Conservation (phyloP, 2,329 filamentous ascomycete species). For the Leptographium wingfieldii region DNA sequence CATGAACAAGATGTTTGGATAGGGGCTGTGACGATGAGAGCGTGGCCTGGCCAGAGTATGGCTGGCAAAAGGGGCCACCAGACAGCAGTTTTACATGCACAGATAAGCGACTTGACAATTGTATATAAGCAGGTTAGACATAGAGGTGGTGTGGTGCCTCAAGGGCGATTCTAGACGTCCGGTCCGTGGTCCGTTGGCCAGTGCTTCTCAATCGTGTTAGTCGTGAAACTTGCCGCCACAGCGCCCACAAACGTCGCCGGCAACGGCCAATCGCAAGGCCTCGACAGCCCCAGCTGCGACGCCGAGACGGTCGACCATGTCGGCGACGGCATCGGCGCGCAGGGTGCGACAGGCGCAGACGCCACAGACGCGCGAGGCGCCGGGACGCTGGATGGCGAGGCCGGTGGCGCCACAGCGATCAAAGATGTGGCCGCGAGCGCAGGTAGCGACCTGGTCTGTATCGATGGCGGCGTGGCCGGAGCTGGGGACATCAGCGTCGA, state of each 20-base stretch:
- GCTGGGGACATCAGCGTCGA: neutral
- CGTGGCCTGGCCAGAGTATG: too few relatives aligned
- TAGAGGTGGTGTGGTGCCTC: neutral
- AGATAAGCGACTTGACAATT: too few relatives aligned
- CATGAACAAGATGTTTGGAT: slow-evolving; percentile 63
- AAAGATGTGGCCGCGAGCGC: slow-evolving; percentile 25
- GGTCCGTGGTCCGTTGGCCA: too few relatives aligned
- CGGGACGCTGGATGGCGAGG: slow-evolving; percentile 40
- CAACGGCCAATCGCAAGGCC: slow-evolving; percentile 10
- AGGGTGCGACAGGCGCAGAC: slow-evolving; percentile 42
- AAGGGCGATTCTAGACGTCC: too few relatives aligned
- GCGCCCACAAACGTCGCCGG: slow-evolving; percentile 17
- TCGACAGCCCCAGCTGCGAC: slow-evolving; percentile 5
- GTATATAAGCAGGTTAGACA: neutral
- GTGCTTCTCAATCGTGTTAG: slow-evolving; percentile 7
- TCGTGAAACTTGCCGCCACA: slow-evolving; percentile 25
- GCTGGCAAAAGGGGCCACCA: too few relatives aligned
- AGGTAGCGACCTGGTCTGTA: slow-evolving; percentile 10
- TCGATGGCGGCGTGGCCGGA: too few relatives aligned
- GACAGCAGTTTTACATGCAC: too few relatives aligned
- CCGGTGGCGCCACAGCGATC: slow-evolving; percentile 42
- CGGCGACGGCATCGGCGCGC: slow-evolving; percentile 27
- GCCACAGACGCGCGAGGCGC: slow-evolving; percentile 39
- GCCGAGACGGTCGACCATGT: slow-evolving; percentile 12
- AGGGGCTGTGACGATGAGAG: slow-evolving; percentile 1